phyloP scores from a whole-genome alignment of 257 asterid species.

The Apocynum venetum region DNA sequence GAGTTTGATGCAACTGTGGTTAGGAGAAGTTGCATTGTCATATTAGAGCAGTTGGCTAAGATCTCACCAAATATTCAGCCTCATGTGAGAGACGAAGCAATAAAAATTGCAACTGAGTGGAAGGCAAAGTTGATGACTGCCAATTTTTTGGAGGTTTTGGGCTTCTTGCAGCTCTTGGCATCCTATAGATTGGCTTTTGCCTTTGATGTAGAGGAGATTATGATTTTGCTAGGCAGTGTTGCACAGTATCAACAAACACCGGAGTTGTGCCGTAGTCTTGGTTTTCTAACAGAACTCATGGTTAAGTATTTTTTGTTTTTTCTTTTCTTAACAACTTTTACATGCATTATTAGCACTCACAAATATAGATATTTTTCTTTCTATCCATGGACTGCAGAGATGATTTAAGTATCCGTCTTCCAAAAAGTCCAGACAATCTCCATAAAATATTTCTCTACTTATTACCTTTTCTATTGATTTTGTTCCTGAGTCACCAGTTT shows the following conservation, averaged over 20 bases:
- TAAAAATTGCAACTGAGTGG: slow-evolving; percentile 41
- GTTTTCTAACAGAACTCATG: background rate
- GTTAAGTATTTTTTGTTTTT: background rate
- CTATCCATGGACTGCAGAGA: background rate
- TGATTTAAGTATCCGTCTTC: background rate
- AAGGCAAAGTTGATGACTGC: slow-evolving; percentile 21
- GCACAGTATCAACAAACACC: slow-evolving; percentile 35
- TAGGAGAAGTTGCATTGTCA: slow-evolving; percentile 22
- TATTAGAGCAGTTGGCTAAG: slow-evolving; percentile 36
- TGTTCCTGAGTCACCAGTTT: background rate
- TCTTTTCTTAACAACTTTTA: background rate
- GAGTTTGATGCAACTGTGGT: slow-evolving; percentile 19
- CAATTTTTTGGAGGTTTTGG: slow-evolving; percentile 31
- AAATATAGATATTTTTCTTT: background rate
- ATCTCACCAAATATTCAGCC: slow-evolving; percentile 35
- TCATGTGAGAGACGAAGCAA: slow-evolving; percentile 33
- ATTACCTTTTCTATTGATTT: background rate
- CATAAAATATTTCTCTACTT: background rate
- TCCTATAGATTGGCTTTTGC: slow-evolving; percentile 35
- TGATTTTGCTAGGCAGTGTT: slow-evolving; percentile 22
- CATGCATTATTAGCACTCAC: background rate
- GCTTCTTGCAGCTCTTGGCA: slow-evolving; percentile 47
- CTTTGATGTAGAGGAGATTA: slow-evolving; percentile 37
- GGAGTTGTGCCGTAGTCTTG: slow-evolving; percentile 21
- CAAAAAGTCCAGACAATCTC: background rate